A percentile compares a stretch with the other conserved stretches of the same genome.
phyloP scores from a whole-genome alignment of 768 basidiomycete genomes.

The Austroboletus eburneus region DNA sequence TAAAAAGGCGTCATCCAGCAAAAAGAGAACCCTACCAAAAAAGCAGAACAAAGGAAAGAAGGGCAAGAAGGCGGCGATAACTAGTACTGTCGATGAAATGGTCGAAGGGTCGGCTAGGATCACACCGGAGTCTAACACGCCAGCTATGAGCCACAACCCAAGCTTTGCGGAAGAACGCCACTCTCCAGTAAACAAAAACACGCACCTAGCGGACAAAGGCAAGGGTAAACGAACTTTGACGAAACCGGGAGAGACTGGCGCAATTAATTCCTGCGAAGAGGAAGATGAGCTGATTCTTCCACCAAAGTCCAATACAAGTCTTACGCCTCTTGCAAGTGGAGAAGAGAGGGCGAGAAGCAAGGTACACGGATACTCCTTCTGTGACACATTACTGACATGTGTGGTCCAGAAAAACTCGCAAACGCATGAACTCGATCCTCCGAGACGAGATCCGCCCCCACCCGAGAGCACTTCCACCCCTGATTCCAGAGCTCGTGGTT shows the following conservation, averaged over 20 bases:
- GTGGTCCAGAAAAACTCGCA: conserved; percentile 12
- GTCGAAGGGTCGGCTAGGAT: conserved; percentile 4
- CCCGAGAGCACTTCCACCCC: conserved; percentile 10
- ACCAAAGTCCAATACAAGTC: background rate
- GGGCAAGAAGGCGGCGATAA: conserved; percentile 24
- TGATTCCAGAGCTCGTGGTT: conserved; percentile 18
- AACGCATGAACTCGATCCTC: conserved; percentile 2
- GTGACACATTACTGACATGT: background rate
- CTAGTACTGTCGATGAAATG: conserved; percentile 6
- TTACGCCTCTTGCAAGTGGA: background rate
- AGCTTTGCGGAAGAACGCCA: background rate
- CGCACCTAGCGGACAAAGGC: conserved; percentile 19
- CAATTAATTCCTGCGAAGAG: conserved; percentile 24
- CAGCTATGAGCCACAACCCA: conserved; percentile 1
- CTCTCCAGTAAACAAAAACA: background rate
- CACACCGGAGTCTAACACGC: background rate
- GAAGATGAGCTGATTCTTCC: conserved; percentile 12
- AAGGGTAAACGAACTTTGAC: conserved; percentile 7
- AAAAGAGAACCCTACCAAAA: conserved; percentile 23
- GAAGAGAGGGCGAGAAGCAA: conserved; percentile 11
- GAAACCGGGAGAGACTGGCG: conserved; percentile 30
- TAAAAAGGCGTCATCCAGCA: conserved; percentile 12
- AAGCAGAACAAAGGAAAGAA: conserved; percentile 21
- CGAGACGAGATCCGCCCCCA: background rate
- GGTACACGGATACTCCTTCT: conserved; percentile 5